These are phyloP conservation scores for Metarhizium humberi DNA, from an alignment of 2,329 filamentous ascomycete species.

Conservation along the genomic window DNA sequence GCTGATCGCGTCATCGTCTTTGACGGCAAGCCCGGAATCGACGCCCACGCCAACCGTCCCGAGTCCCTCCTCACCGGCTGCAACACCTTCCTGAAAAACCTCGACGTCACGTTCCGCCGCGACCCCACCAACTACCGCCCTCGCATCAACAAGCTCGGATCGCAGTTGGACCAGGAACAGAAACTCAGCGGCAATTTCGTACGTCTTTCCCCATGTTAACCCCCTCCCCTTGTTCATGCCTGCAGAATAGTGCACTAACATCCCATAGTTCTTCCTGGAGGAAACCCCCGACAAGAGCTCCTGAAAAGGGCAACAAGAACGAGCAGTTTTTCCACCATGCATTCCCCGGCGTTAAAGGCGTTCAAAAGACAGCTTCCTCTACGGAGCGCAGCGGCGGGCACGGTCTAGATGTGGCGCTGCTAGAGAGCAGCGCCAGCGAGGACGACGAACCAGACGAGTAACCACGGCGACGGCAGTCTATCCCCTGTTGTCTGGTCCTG, in stretches of 20 bases:
- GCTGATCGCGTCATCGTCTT: conserved; percentile 98
- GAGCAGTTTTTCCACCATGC: conserved; percentile 18
- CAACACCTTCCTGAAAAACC: conserved; percentile 92
- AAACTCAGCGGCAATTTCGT: conserved; percentile 88
- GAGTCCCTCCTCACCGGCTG: conserved; percentile 91
- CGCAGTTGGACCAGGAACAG: conserved; percentile 96
- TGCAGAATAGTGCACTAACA: conserved; percentile 10
- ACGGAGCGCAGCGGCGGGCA: conserved; percentile 19
- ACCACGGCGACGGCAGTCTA: conserved; percentile 50
- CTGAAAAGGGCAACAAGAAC: conserved; percentile 44
- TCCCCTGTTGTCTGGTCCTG: conserved; percentile 59
- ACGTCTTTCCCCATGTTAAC: conserved; percentile 29
- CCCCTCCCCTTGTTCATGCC: background rate
- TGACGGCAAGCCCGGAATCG: conserved; percentile 82
- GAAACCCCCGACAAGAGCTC: conserved; percentile 50
- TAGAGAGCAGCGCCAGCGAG: conserved; percentile 46
- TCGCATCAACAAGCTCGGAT: conserved; percentile 95
- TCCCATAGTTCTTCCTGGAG: conserved; percentile 80
- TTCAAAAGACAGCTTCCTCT: conserved; percentile 20
- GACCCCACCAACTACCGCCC: conserved; percentile 94
- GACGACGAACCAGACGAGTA: conserved; percentile 59
- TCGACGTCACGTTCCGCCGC: conserved; percentile 97
- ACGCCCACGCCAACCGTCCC: conserved; percentile 79
- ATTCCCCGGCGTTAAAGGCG: conserved; percentile 36
- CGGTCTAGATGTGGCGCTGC: conserved; percentile 24